These are phyloP conservation scores for Pilatotrama ljubarskyi DNA, from an alignment of 768 basidiomycete genomes.

Conservation along the genomic window DNA sequence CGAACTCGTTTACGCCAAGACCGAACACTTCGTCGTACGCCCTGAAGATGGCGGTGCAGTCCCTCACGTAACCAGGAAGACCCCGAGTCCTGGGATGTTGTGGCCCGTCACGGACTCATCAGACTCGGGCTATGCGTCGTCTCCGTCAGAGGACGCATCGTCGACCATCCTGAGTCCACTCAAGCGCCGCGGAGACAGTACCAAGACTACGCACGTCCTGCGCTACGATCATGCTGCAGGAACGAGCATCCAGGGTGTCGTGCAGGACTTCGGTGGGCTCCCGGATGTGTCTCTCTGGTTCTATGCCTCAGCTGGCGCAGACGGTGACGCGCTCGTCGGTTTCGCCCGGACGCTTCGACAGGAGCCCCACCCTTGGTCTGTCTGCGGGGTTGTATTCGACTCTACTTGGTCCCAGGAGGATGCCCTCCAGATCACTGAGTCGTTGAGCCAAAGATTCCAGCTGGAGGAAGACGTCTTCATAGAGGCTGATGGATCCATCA, in stretches of 20 bases:
- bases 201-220: neutral
- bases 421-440: neutral
- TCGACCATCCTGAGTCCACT: too few relatives aligned
- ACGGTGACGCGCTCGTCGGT: constrained; percentile 36
- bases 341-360: constrained; percentile 32
- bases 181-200: too few relatives aligned
- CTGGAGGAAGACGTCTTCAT: neutral
- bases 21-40: neutral
- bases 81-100: too few relatives aligned
- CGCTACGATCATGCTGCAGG: constrained; percentile 23
- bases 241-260: constrained; percentile 18
- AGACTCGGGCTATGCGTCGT: neutral
- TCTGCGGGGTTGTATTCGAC: constrained; percentile 32
- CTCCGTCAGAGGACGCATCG: too few relatives aligned
- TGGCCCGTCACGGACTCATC: neutral
- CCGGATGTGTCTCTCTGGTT: constrained; percentile 31
- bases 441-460: neutral
- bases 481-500: neutral
- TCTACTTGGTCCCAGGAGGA: constrained; percentile 15
- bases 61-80: too few relatives aligned
- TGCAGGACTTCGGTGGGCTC: constrained; percentile 16
- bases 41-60: neutral
- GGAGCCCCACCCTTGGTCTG: constrained; percentile 35
- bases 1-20: constrained; percentile 23
- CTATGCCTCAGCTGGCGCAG: constrained; percentile 28